Base-by-base conservation (phyloP, 73 alveolate genomes). In the Paramecium primaurelia region DNA sequence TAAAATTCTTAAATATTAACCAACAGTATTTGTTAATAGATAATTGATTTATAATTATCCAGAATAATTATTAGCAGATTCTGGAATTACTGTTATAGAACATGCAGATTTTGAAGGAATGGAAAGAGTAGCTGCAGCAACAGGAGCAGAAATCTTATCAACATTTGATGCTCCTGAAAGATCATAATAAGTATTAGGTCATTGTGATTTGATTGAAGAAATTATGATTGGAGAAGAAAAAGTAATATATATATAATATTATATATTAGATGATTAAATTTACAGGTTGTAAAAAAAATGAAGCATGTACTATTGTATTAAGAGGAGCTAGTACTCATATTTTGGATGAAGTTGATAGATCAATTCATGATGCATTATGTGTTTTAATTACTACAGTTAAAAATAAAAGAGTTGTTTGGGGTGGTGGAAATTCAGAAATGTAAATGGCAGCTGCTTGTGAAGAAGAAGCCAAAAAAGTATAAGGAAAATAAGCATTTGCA, bases 31-130 rank as follows among this genome's bases (percentile, higher is more conserved):
- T 96, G 98, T 98, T 93, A 98, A 98, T 95, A 96, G 99, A 93
- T 99, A 98, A 94, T 93, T 98, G 85, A 97, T 98, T 92, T 98
- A 98, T 95, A 97, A 98, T 97, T 98, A 98, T 93, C 99, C 99
- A 11, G 99, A 98, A 93, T 94, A 97, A 94, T 83, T 98, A 54
- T 73, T 98, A 95, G 99, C 98, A 47, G 99, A 98, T 58, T 87
- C 93, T 58, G 99, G 99, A 71, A 94, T 97, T 59, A 97, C 97
- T 98, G 99, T 98, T 54, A 98, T 98, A 71, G 99, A 98, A 86
- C 99, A 98, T 92, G 99, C 99, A 20, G 99, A 98, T 92, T 98
- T 98, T 92, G 99, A 98, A 89, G 99, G 99, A 49, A 97, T 96
- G 64, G 99, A 98, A 93, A 97, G 99, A 93, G 96, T 98, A 59